Conservation (phyloP, 768 basidiomycete genomes). For the Hericium coralloides region DNA sequence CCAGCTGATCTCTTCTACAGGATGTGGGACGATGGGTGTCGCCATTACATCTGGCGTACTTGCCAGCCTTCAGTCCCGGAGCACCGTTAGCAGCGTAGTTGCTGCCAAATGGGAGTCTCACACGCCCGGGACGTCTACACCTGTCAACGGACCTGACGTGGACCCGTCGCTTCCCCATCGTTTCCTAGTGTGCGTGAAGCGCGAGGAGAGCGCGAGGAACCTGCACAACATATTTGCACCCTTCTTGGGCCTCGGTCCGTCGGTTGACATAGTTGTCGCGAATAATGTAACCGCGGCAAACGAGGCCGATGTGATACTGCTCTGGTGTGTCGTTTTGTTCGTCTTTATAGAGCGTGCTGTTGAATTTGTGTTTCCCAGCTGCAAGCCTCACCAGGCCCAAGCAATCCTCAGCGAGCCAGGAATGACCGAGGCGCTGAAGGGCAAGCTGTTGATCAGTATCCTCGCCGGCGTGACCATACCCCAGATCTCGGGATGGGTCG, state of each 20-base stretch:
- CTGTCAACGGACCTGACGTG: slow-evolving; percentile 31
- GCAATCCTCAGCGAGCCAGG: slow-evolving; percentile 65
- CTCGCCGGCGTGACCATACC: slow-evolving; percentile 91
- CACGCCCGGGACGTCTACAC: slow-evolving; percentile 68
- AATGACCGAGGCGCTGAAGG: slow-evolving; percentile 73
- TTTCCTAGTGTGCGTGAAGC: slow-evolving; percentile 84
- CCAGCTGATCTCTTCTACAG: slow-evolving; percentile 29
- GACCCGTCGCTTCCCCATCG: slow-evolving; percentile 69
- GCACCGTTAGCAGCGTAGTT: slow-evolving; percentile 16
- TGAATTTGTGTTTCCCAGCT: slow-evolving; percentile 37
- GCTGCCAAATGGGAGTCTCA: slow-evolving; percentile 56
- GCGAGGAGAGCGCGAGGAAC: slow-evolving; percentile 63
- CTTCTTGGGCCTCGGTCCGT: slow-evolving; percentile 44
- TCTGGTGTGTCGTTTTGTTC: slow-evolving; percentile 52
- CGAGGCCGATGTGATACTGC: slow-evolving; percentile 75
- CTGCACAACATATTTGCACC: slow-evolving; percentile 52
- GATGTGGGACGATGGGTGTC: slow-evolving; percentile 98
- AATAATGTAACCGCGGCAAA: slow-evolving; percentile 66
- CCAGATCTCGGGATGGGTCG: slow-evolving; percentile 71
- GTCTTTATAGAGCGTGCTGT: background rate
- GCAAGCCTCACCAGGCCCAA: slow-evolving; percentile 86
- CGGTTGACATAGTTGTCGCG: slow-evolving; percentile 62
- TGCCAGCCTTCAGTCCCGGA: slow-evolving; percentile 59
- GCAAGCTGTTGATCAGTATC: slow-evolving; percentile 93
- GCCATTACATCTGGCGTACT: slow-evolving; percentile 91